Evolutionary conservation across 306 rosid genomes (phyloP), one percentile per base, ranked within the genome.

Genomic region (Acmispon strigosus): DNA sequence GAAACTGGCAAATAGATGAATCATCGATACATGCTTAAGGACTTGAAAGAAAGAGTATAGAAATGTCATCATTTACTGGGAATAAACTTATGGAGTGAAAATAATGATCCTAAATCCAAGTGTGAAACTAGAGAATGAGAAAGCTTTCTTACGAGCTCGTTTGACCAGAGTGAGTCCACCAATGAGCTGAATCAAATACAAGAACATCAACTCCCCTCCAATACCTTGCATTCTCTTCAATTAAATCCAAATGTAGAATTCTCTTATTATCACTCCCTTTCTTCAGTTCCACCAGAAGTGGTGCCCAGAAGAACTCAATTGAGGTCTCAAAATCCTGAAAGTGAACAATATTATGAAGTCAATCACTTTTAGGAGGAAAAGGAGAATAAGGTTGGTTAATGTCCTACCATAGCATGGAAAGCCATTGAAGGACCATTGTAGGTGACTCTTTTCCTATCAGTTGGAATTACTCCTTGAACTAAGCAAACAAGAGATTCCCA

Each of bases 401-500:
- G 47, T 64, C 73, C 39, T 80, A 94, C 98, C 98, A 86, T 51
- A 59, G 96, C 97, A 85, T 90, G 97, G 86, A 94, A 94, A 71
- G 90, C 90, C 96, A 89, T 91, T 62, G 83, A 72, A 83, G 95
- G 90, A 76, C 98, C 98, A 77, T 75, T 76, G 39, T 89, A 89
- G 9, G 88, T 81, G 19, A 94, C 96, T 49, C 42, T 87, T 74
- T 94, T 94, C 49, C 84, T 76, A 62, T 75, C 87, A 14, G 88
- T 86, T 36, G 98, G 95, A 53, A 94, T 79, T 59, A 90, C 97
- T 81, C 97, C 97, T 78, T 94, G 95, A 44, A 94, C 90, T 41
- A 91, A 84, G 74, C 97, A 94, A 39, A 90, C 96, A 3, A 94
- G 97, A 72, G 97, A 94, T 69, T 94, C 98, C 98, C 98, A 94